phyloP scores from a whole-genome alignment of 2,329 filamentous ascomycete genomes.

The Pyrenochaeta sp. region DNA sequence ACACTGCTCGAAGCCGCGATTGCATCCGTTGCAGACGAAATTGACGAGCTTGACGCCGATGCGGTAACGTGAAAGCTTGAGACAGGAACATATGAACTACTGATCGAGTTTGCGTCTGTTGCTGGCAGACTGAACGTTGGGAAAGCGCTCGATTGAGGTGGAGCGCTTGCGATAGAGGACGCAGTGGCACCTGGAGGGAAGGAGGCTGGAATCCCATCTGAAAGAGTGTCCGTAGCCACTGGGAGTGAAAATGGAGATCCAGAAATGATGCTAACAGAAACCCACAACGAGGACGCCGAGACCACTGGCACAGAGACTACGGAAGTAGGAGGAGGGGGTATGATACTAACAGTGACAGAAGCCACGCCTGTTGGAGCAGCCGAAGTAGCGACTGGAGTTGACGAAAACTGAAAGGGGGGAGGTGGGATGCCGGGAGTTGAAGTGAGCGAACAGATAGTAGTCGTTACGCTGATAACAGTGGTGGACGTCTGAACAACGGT shows the following conservation, averaged over 20 bases:
- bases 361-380: constrained; percentile 8
- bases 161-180: constrained; percentile 3
- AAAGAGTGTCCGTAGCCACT: constrained; percentile 6
- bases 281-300: background rate
- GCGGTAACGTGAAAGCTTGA: background rate
- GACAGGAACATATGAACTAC: background rate
- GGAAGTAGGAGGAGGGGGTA: constrained; percentile 8
- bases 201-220: constrained; percentile 16
- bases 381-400: constrained; percentile 13
- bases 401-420: constrained; percentile 7
- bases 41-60: background rate
- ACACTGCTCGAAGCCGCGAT: constrained; percentile 3
- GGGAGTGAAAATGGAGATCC: background rate
- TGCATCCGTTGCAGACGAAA: constrained; percentile 5
- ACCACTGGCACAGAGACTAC: background rate
- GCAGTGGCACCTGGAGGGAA: constrained; percentile 2
- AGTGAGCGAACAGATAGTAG: constrained; percentile 52
- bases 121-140: constrained; percentile 4
- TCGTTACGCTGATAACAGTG: constrained; percentile 49
- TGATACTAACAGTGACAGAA: constrained; percentile 12
- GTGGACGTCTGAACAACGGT: constrained; percentile 49
- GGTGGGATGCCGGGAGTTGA: constrained; percentile 21
- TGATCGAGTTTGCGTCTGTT: constrained; percentile 1
- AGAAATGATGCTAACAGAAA: background rate
- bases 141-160: constrained; percentile 13